Percentiles rank a stretch among this genome's conserved stretches.
phyloP scores from a whole-genome alignment of 225 moss, liverwort and hornwort genomes.

The Bryum argenteum region DNA sequence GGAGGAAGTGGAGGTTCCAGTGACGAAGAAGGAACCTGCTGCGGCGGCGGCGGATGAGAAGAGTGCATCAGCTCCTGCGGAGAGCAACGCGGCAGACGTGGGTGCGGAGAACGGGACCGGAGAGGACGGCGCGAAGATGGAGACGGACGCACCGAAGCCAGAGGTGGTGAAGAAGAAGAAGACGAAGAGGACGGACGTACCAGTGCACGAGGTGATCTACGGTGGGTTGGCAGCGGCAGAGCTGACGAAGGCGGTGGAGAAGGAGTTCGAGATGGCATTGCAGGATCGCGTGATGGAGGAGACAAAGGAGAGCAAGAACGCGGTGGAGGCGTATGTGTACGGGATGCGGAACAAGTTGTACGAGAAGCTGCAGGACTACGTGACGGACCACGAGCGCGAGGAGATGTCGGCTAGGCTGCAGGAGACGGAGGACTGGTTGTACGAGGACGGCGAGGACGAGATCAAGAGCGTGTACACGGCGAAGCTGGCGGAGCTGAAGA shows the following conservation, averaged over 20 bases:
- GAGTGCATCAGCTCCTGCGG: conserved; percentile 21
- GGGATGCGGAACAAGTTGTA: conserved; percentile 98
- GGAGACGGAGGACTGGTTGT: conserved; percentile 94
- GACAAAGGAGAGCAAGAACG: conserved; percentile 98
- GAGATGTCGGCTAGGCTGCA: conserved; percentile 78
- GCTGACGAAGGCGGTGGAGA: conserved; percentile 84
- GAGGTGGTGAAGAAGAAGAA: conserved; percentile 92
- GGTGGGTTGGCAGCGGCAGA: conserved; percentile 69
- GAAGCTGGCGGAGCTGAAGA: conserved; percentile 84
- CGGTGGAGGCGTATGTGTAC: conserved; percentile 98
- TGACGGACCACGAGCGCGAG: conserved; percentile 81
- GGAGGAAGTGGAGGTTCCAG: conserved; percentile 83
- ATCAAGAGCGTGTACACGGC: conserved; percentile 93
- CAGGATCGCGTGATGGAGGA: conserved; percentile 99
- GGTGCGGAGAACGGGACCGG: conserved; percentile 68
- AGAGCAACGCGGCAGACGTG: conserved; percentile 56
- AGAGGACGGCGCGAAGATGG: conserved; percentile 66
- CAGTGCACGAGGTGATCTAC: conserved; percentile 75
- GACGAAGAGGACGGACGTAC: conserved; percentile 85
- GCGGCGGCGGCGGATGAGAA: conserved; percentile 47
- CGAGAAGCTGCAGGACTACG: conserved; percentile 85
- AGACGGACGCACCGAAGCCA: conserved; percentile 68
- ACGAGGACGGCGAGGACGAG: conserved; percentile 98
- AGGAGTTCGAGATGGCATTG: conserved; percentile 96
- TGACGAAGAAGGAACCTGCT: conserved; percentile 60